A percentile compares a stretch with the other conserved stretches of the same genome.
Evolutionary conservation across 2,329 filamentous ascomycete genomes (phyloP).

Genomic region (Ascochyta clinopodiicola): DNA sequence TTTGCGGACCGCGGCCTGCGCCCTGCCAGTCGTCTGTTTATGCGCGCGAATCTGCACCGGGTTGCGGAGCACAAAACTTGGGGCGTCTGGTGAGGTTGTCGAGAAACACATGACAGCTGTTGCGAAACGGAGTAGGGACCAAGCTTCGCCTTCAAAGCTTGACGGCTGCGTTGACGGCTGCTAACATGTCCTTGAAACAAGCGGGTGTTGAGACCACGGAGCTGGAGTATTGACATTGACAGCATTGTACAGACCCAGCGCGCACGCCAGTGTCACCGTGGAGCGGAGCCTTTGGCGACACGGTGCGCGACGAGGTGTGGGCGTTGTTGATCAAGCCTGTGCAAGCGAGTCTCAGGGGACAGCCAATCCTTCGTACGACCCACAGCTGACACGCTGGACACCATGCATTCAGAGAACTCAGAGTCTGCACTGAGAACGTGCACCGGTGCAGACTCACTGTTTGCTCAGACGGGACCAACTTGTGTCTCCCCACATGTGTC

Average conservation of each 20-base stretch:
- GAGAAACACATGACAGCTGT: constrained; percentile 10
- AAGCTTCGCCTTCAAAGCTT: constrained; percentile 14
- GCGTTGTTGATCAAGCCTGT: neutral
- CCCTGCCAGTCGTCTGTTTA: constrained; percentile 3
- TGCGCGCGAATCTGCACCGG: neutral
- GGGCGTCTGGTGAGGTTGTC: constrained; percentile 8
- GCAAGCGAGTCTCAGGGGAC: constrained; percentile 2
- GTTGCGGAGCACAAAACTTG: constrained; percentile 14
- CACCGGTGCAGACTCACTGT: constrained; percentile 1
- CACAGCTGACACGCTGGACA: neutral
- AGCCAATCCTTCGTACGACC: neutral
- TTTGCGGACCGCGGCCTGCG: constrained; percentile 7
- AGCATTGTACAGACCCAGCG: neutral
- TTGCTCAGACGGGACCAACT: neutral
- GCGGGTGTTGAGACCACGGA: neutral
- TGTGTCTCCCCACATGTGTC: neutral
- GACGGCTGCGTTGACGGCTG: neutral
- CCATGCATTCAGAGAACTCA: neutral
- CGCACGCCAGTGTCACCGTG: constrained; percentile 1
- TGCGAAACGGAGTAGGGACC: constrained; percentile 10
- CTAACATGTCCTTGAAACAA: constrained; percentile 5
- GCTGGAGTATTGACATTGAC: neutral
- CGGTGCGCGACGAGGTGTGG: neutral
- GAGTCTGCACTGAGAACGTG: neutral
- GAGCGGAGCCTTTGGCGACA: neutral